These are phyloP conservation scores for Parachaetomium inaequale DNA, from an alignment of 495 filamentous ascomycete genomes.

Conservation along the genomic window DNA sequence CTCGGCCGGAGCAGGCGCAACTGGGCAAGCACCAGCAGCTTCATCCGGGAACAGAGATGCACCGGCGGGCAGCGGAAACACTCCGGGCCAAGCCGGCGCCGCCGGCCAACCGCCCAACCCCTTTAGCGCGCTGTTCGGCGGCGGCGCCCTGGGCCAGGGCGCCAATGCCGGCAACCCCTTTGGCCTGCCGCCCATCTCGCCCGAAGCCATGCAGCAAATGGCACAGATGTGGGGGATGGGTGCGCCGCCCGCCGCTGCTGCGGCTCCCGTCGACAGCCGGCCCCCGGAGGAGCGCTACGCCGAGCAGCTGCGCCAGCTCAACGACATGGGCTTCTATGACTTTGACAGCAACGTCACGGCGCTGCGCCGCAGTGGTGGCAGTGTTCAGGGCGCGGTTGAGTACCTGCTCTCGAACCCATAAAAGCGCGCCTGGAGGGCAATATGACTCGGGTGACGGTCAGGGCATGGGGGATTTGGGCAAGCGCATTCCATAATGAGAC, in stretches of 20 bases:
- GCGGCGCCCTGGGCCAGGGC: slow-evolving; percentile 17
- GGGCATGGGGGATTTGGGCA: neutral
- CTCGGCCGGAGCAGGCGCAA: slow-evolving; percentile 4
- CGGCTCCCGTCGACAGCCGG: slow-evolving; percentile 67
- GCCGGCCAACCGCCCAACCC: slow-evolving; percentile 35
- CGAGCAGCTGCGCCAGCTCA: slow-evolving; percentile 84
- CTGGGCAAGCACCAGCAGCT: slow-evolving; percentile 20
- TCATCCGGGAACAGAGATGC: neutral
- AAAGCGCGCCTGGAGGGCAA: neutral
- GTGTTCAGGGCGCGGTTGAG: slow-evolving; percentile 92
- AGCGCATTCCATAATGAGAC: neutral
- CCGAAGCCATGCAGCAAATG: slow-evolving; percentile 49
- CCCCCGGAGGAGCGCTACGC: slow-evolving; percentile 93
- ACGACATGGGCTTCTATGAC: slow-evolving; percentile 99
- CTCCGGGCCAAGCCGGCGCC: slow-evolving; percentile 13
- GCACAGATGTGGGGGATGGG: slow-evolving; percentile 32
- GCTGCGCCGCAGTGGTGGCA: slow-evolving; percentile 82
- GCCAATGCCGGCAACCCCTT: slow-evolving; percentile 24
- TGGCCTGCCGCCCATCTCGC: slow-evolving; percentile 21
- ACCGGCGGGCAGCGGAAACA: slow-evolving; percentile 3
- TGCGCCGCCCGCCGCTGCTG: slow-evolving; percentile 32
- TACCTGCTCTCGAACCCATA: slow-evolving; percentile 52
- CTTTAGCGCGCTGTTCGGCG: slow-evolving; percentile 43
- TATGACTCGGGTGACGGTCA: neutral
- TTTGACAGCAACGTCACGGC: slow-evolving; percentile 92